Base-by-base conservation (phyloP, 176 grass and related monocot genomes). In the Thinopyrum elongatum region DNA sequence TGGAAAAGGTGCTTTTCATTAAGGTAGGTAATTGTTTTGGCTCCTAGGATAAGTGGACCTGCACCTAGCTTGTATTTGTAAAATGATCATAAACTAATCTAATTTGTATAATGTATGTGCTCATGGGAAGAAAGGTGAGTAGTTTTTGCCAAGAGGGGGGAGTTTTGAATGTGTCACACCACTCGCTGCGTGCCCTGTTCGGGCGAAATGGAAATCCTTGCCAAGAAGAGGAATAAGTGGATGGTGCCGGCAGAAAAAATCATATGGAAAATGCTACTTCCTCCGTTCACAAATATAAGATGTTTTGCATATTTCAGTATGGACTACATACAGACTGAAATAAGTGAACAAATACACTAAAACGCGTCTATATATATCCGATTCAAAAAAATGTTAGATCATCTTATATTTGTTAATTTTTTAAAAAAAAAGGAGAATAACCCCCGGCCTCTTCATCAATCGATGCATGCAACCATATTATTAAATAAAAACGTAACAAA, bases 11-110 rank as follows among this genome's bases (percentile, higher is more conserved):
- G 21, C 61, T 6, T 19, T 76, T 31, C 35, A 25, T 84, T 84
- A 91, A 80, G 69, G 47, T 75, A 74, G n/a, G 85, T 21, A 46
- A 41, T 76, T 76, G 11, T 30, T 84, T 10, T 47, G 30, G 29
- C 34, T 86, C 35, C 81, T 90, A 84, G 80, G 84, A 87, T 80
- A 66, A 87, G 80, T 84, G 67, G 76, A 69, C 84, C 28, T 34
- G 80, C 74, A 83, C 58, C 28, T 66, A 66, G 49, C 61, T 49
- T 70, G 28, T 26, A 85, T 76, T 81, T 60, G 60, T 19, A 67
- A 57, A 29, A 46, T 4, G 11, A 81, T 68, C 2, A 42, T 69
- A 89, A 42, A 42, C 39, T 42, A 42, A 42, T 42, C 42, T 55
- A 7, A 21, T 19, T 55, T 7, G 17, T 53, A 3, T 51, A 21